Evolutionary conservation across 306 rosid species (phyloP), one percentile per base, ranked within the genome.

Genomic region (Morella rubra): DNA sequence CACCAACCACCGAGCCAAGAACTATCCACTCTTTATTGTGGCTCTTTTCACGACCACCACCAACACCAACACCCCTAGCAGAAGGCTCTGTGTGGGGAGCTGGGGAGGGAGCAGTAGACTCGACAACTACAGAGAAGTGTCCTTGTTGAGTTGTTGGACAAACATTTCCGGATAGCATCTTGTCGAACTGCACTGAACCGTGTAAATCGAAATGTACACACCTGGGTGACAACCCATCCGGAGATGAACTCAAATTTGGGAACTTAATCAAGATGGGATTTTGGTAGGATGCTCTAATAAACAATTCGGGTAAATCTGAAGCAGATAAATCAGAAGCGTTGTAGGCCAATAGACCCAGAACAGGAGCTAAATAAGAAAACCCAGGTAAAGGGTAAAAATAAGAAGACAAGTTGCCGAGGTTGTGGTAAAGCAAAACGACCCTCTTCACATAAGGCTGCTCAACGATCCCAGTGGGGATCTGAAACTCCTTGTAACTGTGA

Each of bases 301-400:
- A 77, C 58, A 87, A 71, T 72, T 87, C 91, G 51, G 83, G 88
- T 47, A 83, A 68, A 24, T 46, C 74, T 60, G 75, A 64, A 66
- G 86, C 86, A 49, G 78, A 72, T 44, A 89, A 66, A 76, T 87
- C 85, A 10, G 71, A 27, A 50, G 56, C 93, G 51, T 46, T 80
- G 56, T 87, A 89, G 71, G 86, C 85, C 6, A 89, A 54, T 0
- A 89, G 77, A 49, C 93, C 93, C 66, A 89, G 5, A 75, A 89
- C 81, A 53, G 93, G 91, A 56, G 83, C 84, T 69, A 89, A 65
- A 77, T 85, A 89, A 9, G 85, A 44, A 61, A 62, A 85, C 46
- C 91, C 89, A 27, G 84, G 86, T 51, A 89, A 76, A 78, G 93
- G 84, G 75, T 87, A 89, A 66, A 83, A 72, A 6, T 1, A 5